Conservation (phyloP, 2,329 filamentous ascomycete genomes). For the Ophiostoma ulmi region DNA sequence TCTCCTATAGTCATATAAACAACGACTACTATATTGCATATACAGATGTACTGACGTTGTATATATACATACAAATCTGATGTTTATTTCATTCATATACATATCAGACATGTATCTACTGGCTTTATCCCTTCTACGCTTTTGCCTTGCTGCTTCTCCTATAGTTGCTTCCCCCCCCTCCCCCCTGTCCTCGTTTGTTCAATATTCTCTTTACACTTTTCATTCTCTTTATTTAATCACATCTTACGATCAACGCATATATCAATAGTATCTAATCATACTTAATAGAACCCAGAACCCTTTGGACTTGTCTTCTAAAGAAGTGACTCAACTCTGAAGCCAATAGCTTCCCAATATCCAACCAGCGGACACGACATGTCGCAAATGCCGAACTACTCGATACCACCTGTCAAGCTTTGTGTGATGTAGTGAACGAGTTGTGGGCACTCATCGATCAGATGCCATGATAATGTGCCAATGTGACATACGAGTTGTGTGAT, state of each 20-base stretch:
- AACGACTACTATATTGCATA: neutral
- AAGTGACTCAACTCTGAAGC: neutral
- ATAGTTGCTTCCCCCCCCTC: no score
- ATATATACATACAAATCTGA: no score
- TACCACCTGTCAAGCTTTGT: conserved; percentile 3
- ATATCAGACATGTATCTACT: no score
- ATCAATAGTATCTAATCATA: no score
- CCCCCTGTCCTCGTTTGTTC: no score
- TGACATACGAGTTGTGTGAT: neutral
- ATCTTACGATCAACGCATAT: no score
- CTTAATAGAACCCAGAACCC: no score
- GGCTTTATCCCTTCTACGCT: no score
- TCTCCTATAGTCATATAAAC: neutral
- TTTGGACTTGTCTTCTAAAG: neutral
- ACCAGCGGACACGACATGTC: neutral
- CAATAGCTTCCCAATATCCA: neutral
- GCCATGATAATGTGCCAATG: neutral
- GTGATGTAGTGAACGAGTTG: neutral
- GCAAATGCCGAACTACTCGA: conserved; percentile 9
- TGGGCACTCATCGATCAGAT: neutral
- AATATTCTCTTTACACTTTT: no score
- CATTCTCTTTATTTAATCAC: no score
- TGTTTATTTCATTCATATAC: no score
- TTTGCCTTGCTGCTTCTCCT: no score
- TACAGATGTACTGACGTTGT: neutral